These are phyloP conservation scores for Diaporthe citriasiana DNA, from an alignment of 2,329 filamentous ascomycete genomes.

Conservation along the genomic window DNA sequence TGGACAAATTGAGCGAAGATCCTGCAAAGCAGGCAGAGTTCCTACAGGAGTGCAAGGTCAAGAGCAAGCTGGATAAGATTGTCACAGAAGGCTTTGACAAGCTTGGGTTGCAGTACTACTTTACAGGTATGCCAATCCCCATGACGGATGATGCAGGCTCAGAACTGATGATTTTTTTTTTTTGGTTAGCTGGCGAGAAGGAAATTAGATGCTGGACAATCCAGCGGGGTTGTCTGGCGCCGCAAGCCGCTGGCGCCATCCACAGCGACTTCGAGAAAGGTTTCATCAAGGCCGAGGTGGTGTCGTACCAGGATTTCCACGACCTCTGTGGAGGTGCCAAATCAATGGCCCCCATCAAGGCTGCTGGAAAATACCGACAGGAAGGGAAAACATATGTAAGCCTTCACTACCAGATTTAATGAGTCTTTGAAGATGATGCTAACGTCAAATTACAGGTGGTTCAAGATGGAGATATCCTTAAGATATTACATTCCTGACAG, in stretches of 20 bases:
- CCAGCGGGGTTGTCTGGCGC: slow-evolving; percentile 54
- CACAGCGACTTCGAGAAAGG: slow-evolving; percentile 60
- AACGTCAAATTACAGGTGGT: slow-evolving; percentile 51
- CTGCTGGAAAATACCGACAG: slow-evolving; percentile 60
- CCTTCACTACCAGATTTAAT: background rate
- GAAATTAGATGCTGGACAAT: slow-evolving; percentile 62
- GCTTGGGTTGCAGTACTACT: slow-evolving; percentile 61
- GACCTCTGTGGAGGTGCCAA: slow-evolving; percentile 59
- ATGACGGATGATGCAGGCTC: background rate
- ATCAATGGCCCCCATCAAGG: slow-evolving; percentile 61
- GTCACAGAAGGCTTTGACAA: slow-evolving; percentile 60
- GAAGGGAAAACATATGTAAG: slow-evolving; percentile 60
- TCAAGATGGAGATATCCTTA: slow-evolving; percentile 59
- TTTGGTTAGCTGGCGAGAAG: slow-evolving; percentile 59
- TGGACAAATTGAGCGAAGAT: slow-evolving; percentile 56
- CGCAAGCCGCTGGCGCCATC: slow-evolving; percentile 58
- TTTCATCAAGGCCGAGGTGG: slow-evolving; percentile 62
- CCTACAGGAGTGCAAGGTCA: slow-evolving; percentile 57
- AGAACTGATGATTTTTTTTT: slow-evolving; percentile 35
- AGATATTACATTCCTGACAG: no score
- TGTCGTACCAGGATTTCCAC: slow-evolving; percentile 60
- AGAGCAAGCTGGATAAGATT: slow-evolving; percentile 58
- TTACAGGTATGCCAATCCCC: slow-evolving; percentile 51
- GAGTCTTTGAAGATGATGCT: slow-evolving; percentile 38
- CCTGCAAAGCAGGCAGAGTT: slow-evolving; percentile 52